phyloP scores from a whole-genome alignment of 2,329 filamentous ascomycete genomes.

The Colletotrichum sp. region DNA sequence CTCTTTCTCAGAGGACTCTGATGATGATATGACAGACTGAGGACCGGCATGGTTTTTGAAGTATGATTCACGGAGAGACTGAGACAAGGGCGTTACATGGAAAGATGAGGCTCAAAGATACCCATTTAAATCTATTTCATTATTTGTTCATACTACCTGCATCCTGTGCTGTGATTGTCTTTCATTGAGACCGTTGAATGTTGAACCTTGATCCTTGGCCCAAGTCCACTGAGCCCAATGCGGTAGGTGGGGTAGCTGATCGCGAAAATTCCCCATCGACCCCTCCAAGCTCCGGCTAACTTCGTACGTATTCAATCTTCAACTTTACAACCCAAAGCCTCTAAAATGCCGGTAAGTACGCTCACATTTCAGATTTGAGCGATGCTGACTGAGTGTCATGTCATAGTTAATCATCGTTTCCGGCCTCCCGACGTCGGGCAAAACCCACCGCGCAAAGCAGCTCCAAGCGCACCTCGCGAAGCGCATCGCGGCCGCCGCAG shows the following conservation, averaged over 20 bases:
- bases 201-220: background rate
- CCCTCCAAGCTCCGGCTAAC: background rate
- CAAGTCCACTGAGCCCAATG: background rate
- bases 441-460: constrained; percentile 70
- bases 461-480: constrained; percentile 68
- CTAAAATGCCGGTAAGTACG: background rate
- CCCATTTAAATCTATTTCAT: background rate
- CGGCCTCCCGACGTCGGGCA: constrained; percentile 72
- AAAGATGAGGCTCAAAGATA: background rate
- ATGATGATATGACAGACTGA: constrained; percentile 10
- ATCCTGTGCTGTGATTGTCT: background rate
- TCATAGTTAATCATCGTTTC: constrained; percentile 73
- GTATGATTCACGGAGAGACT: background rate
- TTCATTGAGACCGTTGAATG: background rate
- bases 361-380: background rate
- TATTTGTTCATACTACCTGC: background rate
- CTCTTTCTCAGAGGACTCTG: background rate
- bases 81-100: background rate
- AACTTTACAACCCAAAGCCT: background rate
- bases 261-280: background rate
- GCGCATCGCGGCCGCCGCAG: constrained; percentile 52
- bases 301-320: background rate
- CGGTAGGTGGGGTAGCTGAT: constrained; percentile 20
- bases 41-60: background rate
- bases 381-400: background rate